Evolutionary conservation across 768 basidiomycete genomes (phyloP).

Genomic region (Boletus reticuloceps): DNA sequence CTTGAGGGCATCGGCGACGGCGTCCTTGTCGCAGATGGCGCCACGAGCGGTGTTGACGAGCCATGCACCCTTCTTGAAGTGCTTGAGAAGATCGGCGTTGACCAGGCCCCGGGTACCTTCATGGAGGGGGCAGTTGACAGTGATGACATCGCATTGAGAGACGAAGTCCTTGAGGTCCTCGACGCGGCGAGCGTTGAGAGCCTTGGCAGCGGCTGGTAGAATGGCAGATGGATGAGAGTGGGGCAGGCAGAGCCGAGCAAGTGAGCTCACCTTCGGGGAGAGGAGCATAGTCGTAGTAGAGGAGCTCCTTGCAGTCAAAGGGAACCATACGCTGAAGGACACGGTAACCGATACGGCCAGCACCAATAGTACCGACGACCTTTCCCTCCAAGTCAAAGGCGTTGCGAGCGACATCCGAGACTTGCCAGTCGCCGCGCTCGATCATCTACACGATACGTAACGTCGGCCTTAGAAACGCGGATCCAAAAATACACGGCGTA

Average conservation of each 20-base stretch:
- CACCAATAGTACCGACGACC: slow-evolving; percentile 88
- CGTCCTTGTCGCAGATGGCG: slow-evolving; percentile 85
- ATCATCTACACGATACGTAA: slow-evolving; percentile 57
- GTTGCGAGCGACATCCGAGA: slow-evolving; percentile 76
- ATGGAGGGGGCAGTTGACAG: slow-evolving; percentile 88
- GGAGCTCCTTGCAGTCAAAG: slow-evolving; percentile 86
- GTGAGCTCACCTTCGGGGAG: slow-evolving; percentile 53
- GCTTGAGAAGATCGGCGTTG: slow-evolving; percentile 76
- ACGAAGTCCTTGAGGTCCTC: slow-evolving; percentile 69
- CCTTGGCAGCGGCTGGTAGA: slow-evolving; percentile 53
- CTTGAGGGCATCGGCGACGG: slow-evolving; percentile 71
- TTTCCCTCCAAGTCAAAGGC: slow-evolving; percentile 90
- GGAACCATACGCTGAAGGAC: slow-evolving; percentile 76
- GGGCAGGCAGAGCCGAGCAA: background rate
- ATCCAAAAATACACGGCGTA: slow-evolving; percentile 21
- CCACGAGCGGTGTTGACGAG: slow-evolving; percentile 93
- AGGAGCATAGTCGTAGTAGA: slow-evolving; percentile 85
- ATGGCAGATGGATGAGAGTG: background rate
- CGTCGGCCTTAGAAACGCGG: background rate
- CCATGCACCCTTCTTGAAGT: slow-evolving; percentile 92
- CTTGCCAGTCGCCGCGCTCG: slow-evolving; percentile 83
- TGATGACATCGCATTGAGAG: slow-evolving; percentile 70
- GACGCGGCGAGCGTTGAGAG: slow-evolving; percentile 70
- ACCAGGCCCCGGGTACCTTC: slow-evolving; percentile 79
- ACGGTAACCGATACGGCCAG: slow-evolving; percentile 82